phyloP scores from a whole-genome alignment of 768 basidiomycete genomes.

The Sutorius australiensis region DNA sequence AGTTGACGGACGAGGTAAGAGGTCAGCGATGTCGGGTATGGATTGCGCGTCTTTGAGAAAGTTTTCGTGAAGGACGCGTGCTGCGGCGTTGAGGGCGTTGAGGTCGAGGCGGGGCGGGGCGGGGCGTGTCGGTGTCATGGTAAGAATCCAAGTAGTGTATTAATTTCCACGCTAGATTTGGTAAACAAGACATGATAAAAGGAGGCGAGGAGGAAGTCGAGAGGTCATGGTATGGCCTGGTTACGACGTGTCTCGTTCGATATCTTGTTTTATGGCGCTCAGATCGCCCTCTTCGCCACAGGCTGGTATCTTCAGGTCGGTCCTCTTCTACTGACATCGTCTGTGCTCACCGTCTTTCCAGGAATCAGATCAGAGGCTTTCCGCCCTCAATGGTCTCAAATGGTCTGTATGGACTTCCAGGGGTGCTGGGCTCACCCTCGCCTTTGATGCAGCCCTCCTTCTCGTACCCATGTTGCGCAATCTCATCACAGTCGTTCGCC shows the following conservation, averaged over 20 bases:
- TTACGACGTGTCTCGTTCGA: constrained; percentile 65
- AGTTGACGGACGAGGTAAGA: constrained; percentile 51
- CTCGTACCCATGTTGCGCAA: constrained; percentile 89
- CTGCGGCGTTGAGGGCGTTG: constrained; percentile 59
- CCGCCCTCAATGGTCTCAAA: constrained; percentile 71
- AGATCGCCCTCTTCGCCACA: constrained; percentile 70
- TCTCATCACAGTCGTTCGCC: constrained; percentile 78
- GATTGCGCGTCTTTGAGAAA: constrained; percentile 69
- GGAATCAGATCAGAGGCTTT: constrained; percentile 58
- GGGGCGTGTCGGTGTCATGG: constrained; percentile 21
- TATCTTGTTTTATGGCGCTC: constrained; percentile 74
- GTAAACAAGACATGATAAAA: too few species aligned
- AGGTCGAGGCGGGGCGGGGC: constrained; percentile 48
- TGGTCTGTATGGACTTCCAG: constrained; percentile 90
- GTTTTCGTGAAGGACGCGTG: constrained; percentile 62
- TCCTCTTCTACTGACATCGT: neutral
- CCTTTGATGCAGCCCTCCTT: constrained; percentile 82
- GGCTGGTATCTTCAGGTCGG: constrained; percentile 85
- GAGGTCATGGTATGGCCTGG: too few species aligned
- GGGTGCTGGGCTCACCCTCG: constrained; percentile 88
- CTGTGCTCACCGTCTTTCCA: constrained; percentile 27
- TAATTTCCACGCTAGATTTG: too few species aligned
- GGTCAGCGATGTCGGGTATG: constrained; percentile 73
- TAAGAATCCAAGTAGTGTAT: neutral
- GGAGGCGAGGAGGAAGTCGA: neutral